Evolutionary conservation across 805 yeast species (phyloP), one percentile per base, ranked within the genome.

Genomic region (Sugiyamaella americana): DNA sequence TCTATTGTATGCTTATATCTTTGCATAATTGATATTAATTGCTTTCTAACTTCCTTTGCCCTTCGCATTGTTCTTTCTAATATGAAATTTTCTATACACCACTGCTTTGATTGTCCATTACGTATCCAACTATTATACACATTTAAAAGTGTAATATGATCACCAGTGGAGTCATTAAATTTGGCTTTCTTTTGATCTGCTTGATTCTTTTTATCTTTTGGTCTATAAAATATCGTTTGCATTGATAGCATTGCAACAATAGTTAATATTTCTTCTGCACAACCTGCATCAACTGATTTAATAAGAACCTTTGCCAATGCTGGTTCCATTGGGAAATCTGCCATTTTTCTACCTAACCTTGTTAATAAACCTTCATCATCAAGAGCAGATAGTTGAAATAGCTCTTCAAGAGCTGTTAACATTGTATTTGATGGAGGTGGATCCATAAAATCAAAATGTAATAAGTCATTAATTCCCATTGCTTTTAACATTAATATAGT

Each of bases 251-350:
- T 86, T 0, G 97, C 73, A 10, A 88, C 76, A 10, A 93, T 78
- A 0, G 87, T 77, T 17, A 88, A 59, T 1, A 87, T 72, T 51
- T 86, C 93, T 2, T 74, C 73, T 2, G 82, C 72, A 41, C 94
- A 88, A 1, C 75, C 70, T 43, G 71, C 72, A 11, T 72, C 72
- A 0, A 76, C 77, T 42, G 95, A 80, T 1, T 79, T 68, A 10
- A 91, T 63, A 26, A 93, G 61, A 4, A 82, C 79, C 60, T 85
- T 87, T 5, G 96, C 82, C 57, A 88, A 73, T 72, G 86, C 86
- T 3, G 97, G 97, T 55, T 87, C 95, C 52, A 89, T 75, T 0
- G 98, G 98, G 56, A 89, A 86, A 49, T 82, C 87, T 1, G 96
- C 83, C 96, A 93, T 89, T 51, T 78, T 76, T 37, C 83, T 66